A percentile compares a stretch with the other conserved stretches of the same genome.
These are phyloP conservation scores for Auricularia cornea DNA, from an alignment of 768 basidiomycete species.

Conservation along the genomic window DNA sequence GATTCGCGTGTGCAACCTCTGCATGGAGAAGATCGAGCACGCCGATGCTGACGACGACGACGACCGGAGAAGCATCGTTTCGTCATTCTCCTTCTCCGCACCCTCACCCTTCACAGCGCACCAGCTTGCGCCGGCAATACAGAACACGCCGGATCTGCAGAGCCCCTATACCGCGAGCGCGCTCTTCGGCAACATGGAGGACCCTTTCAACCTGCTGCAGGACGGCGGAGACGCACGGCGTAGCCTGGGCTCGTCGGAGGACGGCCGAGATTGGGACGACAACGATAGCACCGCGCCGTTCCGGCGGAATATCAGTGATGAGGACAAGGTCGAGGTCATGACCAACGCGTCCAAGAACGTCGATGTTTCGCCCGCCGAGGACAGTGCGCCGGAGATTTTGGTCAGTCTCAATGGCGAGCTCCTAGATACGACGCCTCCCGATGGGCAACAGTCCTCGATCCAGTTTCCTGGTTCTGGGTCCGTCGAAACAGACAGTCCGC, in stretches of 20 bases:
- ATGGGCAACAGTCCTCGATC: conserved; percentile 34
- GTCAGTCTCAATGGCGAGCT: conserved; percentile 9
- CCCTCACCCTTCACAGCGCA: conserved; percentile 69
- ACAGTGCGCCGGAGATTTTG: conserved; percentile 10
- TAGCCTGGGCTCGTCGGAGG: conserved; percentile 37
- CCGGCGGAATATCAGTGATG: conserved; percentile 63
- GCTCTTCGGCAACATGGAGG: conserved; percentile 68
- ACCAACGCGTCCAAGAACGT: conserved; percentile 3
- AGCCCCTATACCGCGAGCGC: conserved; percentile 87
- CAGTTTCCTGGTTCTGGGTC: conserved; percentile 53
- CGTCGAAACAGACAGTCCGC: conserved; percentile 46
- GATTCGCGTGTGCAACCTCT: conserved; percentile 92
- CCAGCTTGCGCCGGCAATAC: conserved; percentile 46
- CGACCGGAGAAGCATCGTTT: conserved; percentile 71
- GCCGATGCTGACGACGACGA: conserved; percentile 89
- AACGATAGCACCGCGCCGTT: conserved; percentile 62
- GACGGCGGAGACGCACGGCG: conserved; percentile 63
- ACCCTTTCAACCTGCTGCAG: conserved; percentile 73
- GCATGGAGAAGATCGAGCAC: conserved; percentile 83
- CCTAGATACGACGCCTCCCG: neutral
- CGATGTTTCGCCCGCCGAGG: conserved; percentile 6
- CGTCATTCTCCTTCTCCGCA: conserved; percentile 32
- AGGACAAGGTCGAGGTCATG: conserved; percentile 45
- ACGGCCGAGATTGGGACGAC: conserved; percentile 30
- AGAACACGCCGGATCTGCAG: conserved; percentile 38